These are phyloP conservation scores for Pelagophyceae sp. DNA, from an alignment of 352 stramenopile species.

Conservation along the genomic window DNA sequence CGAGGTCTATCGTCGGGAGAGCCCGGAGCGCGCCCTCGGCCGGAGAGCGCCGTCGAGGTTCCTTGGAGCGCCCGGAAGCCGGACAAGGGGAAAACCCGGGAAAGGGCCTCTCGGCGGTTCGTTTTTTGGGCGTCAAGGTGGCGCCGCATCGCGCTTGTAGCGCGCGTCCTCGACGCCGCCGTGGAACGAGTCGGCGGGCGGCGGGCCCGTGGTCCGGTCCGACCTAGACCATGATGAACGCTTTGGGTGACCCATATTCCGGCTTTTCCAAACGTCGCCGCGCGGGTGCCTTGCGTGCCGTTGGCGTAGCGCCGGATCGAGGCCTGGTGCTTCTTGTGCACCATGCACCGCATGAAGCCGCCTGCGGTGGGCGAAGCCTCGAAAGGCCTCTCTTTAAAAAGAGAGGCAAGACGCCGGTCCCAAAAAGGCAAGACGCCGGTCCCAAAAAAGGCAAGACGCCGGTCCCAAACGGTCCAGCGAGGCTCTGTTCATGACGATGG, in stretches of 20 bases:
- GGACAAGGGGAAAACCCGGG: no score
- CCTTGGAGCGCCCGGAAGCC: no score
- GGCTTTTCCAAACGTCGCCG: conserved; percentile 32
- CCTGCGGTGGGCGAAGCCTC: no score
- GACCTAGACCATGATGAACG: conserved; percentile 32
- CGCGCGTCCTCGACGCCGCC: conserved; percentile 58
- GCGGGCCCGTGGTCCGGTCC: conserved; percentile 82
- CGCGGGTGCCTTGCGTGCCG: conserved; percentile 39
- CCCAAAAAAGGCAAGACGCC: neutral
- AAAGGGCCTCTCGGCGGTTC: no score
- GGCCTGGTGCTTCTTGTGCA: conserved; percentile 94
- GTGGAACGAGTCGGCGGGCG: conserved; percentile 67
- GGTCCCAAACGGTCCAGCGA: conserved; percentile 55
- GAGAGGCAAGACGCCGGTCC: conserved; percentile 50
- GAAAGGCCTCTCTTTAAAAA: no score
- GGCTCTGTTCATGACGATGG: conserved; percentile 96
- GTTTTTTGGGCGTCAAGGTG: no score
- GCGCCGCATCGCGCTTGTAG: conserved; percentile 80
- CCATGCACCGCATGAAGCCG: conserved; percentile 96
- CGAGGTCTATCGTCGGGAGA: no score
- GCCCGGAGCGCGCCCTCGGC: no score
- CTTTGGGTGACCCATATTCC: neutral
- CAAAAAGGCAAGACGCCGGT: neutral
- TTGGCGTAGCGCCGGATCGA: conserved; percentile 95
- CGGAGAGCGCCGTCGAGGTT: no score